Percentiles rank a stretch among this genome's conserved stretches.
These are phyloP conservation scores for Kuraishia hungarica DNA, from an alignment of 805 yeast species.

Conservation along the genomic window DNA sequence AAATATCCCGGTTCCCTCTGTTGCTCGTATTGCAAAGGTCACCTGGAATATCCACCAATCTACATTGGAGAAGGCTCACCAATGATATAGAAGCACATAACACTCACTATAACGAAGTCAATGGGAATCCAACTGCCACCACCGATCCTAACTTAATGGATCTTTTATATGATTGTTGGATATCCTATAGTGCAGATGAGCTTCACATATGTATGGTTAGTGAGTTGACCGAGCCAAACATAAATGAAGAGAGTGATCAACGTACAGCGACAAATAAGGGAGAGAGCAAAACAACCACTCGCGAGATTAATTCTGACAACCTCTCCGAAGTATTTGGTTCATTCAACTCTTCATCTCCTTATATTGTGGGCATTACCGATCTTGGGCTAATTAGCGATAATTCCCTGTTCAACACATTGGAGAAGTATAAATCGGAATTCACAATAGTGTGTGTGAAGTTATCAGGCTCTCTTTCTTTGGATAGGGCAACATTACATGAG, in stretches of 20 bases:
- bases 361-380: conserved; percentile 6
- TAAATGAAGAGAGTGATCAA: background rate
- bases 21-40: conserved; percentile 6
- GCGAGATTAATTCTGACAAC: background rate
- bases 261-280: background rate
- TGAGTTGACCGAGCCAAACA: background rate
- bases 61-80: conserved; percentile 10
- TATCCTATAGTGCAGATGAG: conserved; percentile 2
- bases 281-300: background rate
- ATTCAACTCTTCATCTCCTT: background rate
- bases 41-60: conserved; percentile 4
- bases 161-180: conserved; percentile 13
- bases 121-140: background rate
- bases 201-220: conserved; percentile 2
- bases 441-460: conserved; percentile 14
- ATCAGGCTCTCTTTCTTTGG: conserved; percentile 14
- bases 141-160: conserved; percentile 14
- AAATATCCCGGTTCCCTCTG: conserved; percentile 11
- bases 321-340: background rate
- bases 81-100: conserved; percentile 13
- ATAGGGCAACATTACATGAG: background rate
- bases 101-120: conserved; percentile 5
- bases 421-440: conserved; percentile 6
- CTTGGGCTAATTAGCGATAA: conserved; percentile 7
- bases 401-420: conserved; percentile 6